phyloP scores from a whole-genome alignment of 2,329 filamentous ascomycete genomes.

The Chaetomiaceae sp. region DNA sequence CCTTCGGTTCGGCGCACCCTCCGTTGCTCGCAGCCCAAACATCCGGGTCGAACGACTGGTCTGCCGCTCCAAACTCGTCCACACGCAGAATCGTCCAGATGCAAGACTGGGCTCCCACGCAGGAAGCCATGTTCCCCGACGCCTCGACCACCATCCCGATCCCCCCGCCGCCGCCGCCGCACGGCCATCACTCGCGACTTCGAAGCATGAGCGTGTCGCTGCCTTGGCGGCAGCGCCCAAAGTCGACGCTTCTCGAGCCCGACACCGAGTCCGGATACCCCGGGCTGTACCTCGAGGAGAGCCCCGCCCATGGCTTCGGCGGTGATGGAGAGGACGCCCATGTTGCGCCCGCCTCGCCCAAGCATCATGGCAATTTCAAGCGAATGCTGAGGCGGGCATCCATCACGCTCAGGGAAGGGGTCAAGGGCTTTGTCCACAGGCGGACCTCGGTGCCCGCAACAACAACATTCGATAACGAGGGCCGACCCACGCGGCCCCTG shows the following conservation, averaged over 20 bases:
- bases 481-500: slow-evolving; percentile 28
- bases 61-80: slow-evolving; percentile 4
- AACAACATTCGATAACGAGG: slow-evolving; percentile 27
- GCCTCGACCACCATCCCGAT: slow-evolving; percentile 23
- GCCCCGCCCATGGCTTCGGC: slow-evolving; percentile 22
- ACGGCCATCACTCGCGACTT: slow-evolving; percentile 33
- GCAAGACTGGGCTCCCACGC: slow-evolving; percentile 25
- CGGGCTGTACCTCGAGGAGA: slow-evolving; percentile 29
- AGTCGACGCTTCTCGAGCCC: slow-evolving; percentile 37
- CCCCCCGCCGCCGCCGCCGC: slow-evolving; percentile 16
- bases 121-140: slow-evolving; percentile 40
- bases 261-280: slow-evolving; percentile 26
- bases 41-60: not conserved
- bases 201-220: slow-evolving; percentile 49
- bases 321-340: not conserved
- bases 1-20: not conserved
- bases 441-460: slow-evolving; percentile 39
- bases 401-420: slow-evolving; percentile 41
- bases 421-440: slow-evolving; percentile 45
- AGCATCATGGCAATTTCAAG: slow-evolving; percentile 38
- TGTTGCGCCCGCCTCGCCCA: slow-evolving; percentile 8
- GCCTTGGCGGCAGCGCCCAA: slow-evolving; percentile 44
- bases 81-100: slow-evolving; percentile 21
- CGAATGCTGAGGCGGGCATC: slow-evolving; percentile 53
- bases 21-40: not conserved